Conservation (phyloP, 257 asterid species). For the Primulina huaijiensis region DNA sequence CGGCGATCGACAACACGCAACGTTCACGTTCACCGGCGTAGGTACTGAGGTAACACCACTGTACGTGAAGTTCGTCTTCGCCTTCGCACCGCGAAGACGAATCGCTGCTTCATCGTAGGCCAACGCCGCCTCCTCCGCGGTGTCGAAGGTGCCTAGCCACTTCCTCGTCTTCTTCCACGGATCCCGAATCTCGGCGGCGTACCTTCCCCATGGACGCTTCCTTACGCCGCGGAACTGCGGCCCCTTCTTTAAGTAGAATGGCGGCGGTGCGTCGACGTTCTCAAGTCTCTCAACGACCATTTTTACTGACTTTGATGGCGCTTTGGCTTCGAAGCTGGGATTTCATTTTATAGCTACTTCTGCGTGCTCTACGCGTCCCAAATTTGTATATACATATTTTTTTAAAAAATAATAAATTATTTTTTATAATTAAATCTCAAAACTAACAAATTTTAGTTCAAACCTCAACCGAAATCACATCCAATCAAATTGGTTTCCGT, state of each 20-base stretch:
- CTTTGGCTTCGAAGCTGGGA: not conserved
- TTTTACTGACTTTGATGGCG: not conserved
- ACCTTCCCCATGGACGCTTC: constrained; percentile 69
- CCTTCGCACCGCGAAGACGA: constrained; percentile 59
- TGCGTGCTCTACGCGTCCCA: not conserved
- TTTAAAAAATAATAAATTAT: too few relatives aligned
- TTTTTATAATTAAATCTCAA: too few relatives aligned
- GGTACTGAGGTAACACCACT: constrained; percentile 14
- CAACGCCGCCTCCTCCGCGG: constrained; percentile 69
- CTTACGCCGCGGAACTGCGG: constrained; percentile 64
- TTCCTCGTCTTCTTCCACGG: constrained; percentile 67
- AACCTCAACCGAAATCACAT: too few relatives aligned
- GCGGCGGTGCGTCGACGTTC: constrained; percentile 24
- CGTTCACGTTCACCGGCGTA: constrained; percentile 15
- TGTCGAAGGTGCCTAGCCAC: constrained; percentile 73
- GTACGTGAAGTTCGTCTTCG: constrained; percentile 52
- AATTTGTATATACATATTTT: not conserved
- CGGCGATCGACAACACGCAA: constrained; percentile 31
- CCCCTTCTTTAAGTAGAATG: constrained; percentile 19
- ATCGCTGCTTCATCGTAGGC: constrained; percentile 64
- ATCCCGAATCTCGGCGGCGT: constrained; percentile 73
- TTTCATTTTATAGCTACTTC: not conserved
- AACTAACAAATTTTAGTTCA: too few relatives aligned
- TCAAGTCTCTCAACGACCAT: constrained; percentile 24
- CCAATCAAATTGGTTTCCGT: too few relatives aligned